Conservation (phyloP, 176 grass and related monocot species). For the Calamus simplicifolius region DNA sequence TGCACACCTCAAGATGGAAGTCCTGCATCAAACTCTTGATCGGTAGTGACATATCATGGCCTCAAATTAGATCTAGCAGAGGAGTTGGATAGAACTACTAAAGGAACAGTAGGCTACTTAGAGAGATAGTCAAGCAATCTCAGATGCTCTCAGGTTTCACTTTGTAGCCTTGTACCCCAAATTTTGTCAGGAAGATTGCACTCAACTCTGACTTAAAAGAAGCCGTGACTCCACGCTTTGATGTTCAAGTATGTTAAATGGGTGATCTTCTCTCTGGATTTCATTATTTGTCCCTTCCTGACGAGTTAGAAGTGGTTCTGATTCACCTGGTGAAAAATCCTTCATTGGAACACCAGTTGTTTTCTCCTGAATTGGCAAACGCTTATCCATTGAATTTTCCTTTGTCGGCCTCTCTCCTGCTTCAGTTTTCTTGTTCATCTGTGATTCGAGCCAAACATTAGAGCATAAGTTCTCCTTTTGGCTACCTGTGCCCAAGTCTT, state of each 20-base stretch:
- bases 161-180: too few relatives aligned
- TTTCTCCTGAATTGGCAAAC: not conserved
- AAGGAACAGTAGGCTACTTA: too few relatives aligned
- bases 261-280: slow-evolving; percentile 30
- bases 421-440: not conserved
- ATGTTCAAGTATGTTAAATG: slow-evolving; percentile 42
- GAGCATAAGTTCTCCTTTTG: slow-evolving; percentile 41
- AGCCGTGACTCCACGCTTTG: slow-evolving; percentile 34
- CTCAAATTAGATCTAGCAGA: too few relatives aligned
- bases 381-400: too few relatives aligned
- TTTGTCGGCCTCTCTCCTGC: too few relatives aligned
- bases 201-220: slow-evolving; percentile 37
- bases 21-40: too few relatives aligned
- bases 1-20: too few relatives aligned
- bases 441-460: not conserved
- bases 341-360: not conserved
- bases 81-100: too few relatives aligned
- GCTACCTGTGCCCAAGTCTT: not conserved
- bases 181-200: not conserved
- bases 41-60: too few relatives aligned
- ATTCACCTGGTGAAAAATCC: not conserved
- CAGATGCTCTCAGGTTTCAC: too few relatives aligned
- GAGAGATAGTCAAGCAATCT: too few relatives aligned
- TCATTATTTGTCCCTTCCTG: slow-evolving; percentile 29
- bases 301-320: slow-evolving; percentile 3